phyloP scores from a whole-genome alignment of 2,329 filamentous ascomycete species.

The Capronia epimyces region DNA sequence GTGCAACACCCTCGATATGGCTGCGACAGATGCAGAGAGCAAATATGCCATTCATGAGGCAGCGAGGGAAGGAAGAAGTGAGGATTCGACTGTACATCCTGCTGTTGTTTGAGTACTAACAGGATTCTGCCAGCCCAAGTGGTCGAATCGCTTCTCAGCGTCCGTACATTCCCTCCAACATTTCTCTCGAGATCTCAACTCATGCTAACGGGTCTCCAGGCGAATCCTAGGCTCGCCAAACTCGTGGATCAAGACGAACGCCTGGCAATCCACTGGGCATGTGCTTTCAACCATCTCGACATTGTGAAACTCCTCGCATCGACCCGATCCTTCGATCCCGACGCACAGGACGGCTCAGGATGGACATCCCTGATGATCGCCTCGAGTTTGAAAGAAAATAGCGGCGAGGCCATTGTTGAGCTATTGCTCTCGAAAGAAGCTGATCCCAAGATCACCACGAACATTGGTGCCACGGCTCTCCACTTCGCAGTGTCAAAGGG shows the following conservation, averaged over 20 bases:
- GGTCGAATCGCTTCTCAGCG: slow-evolving; percentile 4
- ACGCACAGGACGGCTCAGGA: slow-evolving; percentile 39
- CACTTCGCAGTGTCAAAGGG: slow-evolving; percentile 90
- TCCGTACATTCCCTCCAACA: not conserved
- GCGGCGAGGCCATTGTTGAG: slow-evolving; percentile 43
- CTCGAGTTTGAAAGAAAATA: slow-evolving; percentile 42
- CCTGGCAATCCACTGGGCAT: slow-evolving; percentile 89
- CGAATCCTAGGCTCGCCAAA: slow-evolving; percentile 70
- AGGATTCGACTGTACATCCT: slow-evolving; percentile 24
- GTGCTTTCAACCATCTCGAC: slow-evolving; percentile 70
- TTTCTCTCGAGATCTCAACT: not conserved
- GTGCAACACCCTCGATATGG: not conserved
- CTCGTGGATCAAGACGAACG: slow-evolving; percentile 79
- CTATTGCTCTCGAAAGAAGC: slow-evolving; percentile 44
- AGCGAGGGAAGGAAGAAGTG: slow-evolving; percentile 77
- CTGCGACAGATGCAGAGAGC: slow-evolving; percentile 34
- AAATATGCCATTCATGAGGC: slow-evolving; percentile 85
- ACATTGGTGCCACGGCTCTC: slow-evolving; percentile 64
- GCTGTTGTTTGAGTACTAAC: not conserved
- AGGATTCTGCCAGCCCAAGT: slow-evolving; percentile 10
- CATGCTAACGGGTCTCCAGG: not conserved
- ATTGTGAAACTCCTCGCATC: slow-evolving; percentile 63
- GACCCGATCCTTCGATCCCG: slow-evolving; percentile 27
- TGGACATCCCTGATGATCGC: slow-evolving; percentile 51
- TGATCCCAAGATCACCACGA: slow-evolving; percentile 42